These are phyloP conservation scores for Macadamia integrifolia DNA, from an alignment of 164 flowering plant genomes.

Conservation along the genomic window DNA sequence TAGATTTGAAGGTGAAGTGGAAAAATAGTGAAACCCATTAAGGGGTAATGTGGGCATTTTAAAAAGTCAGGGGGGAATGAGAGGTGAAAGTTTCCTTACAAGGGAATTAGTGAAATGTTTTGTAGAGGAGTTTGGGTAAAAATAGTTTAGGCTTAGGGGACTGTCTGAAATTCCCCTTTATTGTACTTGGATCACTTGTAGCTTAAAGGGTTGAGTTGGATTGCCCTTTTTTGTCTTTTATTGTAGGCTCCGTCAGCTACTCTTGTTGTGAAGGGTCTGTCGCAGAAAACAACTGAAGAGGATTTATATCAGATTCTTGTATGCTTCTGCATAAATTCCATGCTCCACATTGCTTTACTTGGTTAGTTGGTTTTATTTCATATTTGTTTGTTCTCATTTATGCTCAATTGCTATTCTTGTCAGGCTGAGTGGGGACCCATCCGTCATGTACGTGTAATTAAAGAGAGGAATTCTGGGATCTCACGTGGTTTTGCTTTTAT, in stretches of 20 bases:
- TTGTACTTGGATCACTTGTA: neutral
- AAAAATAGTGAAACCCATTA: no score
- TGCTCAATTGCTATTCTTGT: constrained; percentile 3
- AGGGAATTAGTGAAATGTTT: no score
- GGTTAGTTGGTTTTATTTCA: neutral
- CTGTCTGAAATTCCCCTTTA: no score
- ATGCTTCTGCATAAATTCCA: constrained; percentile 10
- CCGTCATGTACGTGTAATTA: constrained; percentile 94
- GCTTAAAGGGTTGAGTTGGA: neutral
- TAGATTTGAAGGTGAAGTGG: no score
- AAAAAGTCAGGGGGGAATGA: no score
- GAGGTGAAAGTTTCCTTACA: no score
- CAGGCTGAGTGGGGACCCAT: constrained; percentile 99
- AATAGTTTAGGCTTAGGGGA: no score
- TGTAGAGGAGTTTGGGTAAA: no score
- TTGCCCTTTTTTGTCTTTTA: neutral
- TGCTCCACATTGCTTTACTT: neutral
- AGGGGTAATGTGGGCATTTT: no score
- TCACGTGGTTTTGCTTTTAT: constrained; percentile 99
- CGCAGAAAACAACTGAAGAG: constrained; percentile 93
- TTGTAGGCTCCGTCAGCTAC: constrained; percentile 91
- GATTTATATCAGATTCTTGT: constrained; percentile 91
- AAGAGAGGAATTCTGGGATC: constrained; percentile 82
- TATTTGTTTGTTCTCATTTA: neutral
- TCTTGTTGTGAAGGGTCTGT: constrained; percentile 94